A percentile compares a stretch with the other conserved stretches of the same genome.
Conservation (phyloP, 1,284 basidiomycete genomes). For the Heterobasidion occidentale region DNA sequence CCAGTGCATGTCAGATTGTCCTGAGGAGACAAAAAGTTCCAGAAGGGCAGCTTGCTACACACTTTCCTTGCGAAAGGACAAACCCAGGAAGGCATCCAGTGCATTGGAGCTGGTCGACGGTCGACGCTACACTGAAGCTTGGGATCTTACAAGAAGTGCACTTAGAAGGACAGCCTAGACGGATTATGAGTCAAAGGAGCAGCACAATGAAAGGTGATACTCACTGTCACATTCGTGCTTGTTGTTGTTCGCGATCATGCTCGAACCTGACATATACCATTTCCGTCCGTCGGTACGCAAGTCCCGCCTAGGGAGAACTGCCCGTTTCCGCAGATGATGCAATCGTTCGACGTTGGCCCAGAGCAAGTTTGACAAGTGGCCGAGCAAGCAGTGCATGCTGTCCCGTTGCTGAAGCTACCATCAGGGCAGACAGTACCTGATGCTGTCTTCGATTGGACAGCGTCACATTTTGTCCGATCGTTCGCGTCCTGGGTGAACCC, state of each 20-base stretch:
- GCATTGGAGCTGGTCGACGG: conserved; percentile 59
- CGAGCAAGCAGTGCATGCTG: conserved; percentile 52
- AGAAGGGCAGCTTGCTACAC: conserved; percentile 58
- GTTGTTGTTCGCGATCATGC: conserved; percentile 70
- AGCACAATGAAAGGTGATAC: conserved; percentile 19
- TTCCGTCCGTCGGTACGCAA: conserved; percentile 56
- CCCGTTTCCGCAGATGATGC: conserved; percentile 55
- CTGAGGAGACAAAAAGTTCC: conserved; percentile 65
- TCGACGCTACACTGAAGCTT: conserved; percentile 61
- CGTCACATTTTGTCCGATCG: conserved; percentile 60
- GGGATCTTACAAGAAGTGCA: conserved; percentile 72
- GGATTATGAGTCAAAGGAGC: background rate
- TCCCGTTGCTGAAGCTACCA: conserved; percentile 53
- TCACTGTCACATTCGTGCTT: conserved; percentile 75
- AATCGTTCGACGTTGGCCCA: conserved; percentile 61
- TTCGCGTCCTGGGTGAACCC: conserved; percentile 60
- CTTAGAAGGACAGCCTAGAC: conserved; percentile 63
- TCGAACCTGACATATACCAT: conserved; percentile 66
- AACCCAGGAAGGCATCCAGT: conserved; percentile 70
- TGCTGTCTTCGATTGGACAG: conserved; percentile 38
- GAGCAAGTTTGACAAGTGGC: conserved; percentile 62
- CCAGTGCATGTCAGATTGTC: conserved; percentile 65
- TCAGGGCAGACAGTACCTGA: conserved; percentile 54
- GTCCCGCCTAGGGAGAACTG: conserved; percentile 53
- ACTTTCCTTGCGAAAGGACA: conserved; percentile 61